phyloP scores from a whole-genome alignment of 2,329 filamentous ascomycete species.

The Grosmannia penicillata region DNA sequence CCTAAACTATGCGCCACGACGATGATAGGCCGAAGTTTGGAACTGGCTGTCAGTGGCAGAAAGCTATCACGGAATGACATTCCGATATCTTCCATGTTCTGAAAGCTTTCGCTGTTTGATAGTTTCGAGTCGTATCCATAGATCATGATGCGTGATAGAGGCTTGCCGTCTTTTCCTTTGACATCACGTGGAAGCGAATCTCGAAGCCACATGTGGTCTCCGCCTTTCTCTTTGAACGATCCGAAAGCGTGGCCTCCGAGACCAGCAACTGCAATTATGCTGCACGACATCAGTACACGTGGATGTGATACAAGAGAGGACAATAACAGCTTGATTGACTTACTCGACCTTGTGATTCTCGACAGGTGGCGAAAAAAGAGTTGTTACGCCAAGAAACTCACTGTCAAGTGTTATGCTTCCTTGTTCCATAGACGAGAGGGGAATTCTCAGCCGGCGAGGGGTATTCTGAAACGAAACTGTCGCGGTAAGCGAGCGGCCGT shows the following conservation, averaged over 20 bases:
- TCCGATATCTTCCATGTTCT: background rate
- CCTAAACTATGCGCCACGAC: background rate
- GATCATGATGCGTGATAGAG: background rate
- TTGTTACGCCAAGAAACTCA: background rate
- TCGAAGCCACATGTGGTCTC: background rate
- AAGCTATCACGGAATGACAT: background rate
- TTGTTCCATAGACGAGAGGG: background rate
- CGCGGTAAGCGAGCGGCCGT: background rate
- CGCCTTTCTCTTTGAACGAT: background rate
- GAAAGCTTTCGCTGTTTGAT: background rate
- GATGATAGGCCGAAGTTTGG: background rate
- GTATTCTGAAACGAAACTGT: background rate
- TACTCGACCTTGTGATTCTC: background rate
- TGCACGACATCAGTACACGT: background rate
- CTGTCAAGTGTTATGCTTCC: background rate
- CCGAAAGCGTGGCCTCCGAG: background rate
- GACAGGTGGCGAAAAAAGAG: background rate
- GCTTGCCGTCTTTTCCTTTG: background rate
- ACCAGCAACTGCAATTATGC: background rate
- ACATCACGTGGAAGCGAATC: background rate
- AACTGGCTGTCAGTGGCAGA: background rate
- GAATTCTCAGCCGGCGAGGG: background rate
- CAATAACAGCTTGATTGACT: too few species aligned
- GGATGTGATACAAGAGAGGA: too few species aligned
- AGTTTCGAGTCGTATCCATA: background rate